Base-by-base conservation (phyloP, 225 moss, liverwort and hornwort species). In the Anthoceros angustus region DNA sequence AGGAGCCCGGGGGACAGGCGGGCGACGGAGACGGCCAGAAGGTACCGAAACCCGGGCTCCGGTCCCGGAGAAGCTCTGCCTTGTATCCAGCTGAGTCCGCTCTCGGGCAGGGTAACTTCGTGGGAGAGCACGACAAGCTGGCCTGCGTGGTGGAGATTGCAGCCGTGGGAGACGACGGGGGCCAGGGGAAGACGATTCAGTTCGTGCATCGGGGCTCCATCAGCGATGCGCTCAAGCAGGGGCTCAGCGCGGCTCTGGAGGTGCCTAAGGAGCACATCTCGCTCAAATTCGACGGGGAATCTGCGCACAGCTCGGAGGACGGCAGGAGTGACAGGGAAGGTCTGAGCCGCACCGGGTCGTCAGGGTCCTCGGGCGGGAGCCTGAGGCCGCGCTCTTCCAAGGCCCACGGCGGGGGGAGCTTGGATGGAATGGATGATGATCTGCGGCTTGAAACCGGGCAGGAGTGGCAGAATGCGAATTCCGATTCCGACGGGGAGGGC, bases 201-300 rank as follows among this genome's bases (percentile, higher is more conserved):
- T 55, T 55, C 55, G 23, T 23, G 55, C 55, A 55, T 12, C 6
- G 55, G 10, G 55, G 55, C 55, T 55, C 55, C 55, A 55, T 55
- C 55, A 55, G 16, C 55, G 55, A 55, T 20, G 55, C 55, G 8
- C 55, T 55, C 16, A 55, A 8, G n/a, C 55, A 55, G 14, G 55
- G 55, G 7, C 55, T 55, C 7, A 55, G 55, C 55, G 55, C 55
- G 18, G 55, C 55, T 15, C 55, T 55, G 55, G 55, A 15, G 55
- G 55, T 55, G 55, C 55, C 55, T 0, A 55, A 55, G 55, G 55
- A 55, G 18, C n/a, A 55, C 55, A 55, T 55, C 14, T 55, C 55
- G 7, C 55, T 55, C 16, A 15, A 20, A 15, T 55, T 55, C 14
- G 55, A 55, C 55, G 55, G 55, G 16, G 55, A 20, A 8, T 18